Evolutionary conservation across 768 basidiomycete genomes (phyloP).

Genomic region (Tulasnella sp.): DNA sequence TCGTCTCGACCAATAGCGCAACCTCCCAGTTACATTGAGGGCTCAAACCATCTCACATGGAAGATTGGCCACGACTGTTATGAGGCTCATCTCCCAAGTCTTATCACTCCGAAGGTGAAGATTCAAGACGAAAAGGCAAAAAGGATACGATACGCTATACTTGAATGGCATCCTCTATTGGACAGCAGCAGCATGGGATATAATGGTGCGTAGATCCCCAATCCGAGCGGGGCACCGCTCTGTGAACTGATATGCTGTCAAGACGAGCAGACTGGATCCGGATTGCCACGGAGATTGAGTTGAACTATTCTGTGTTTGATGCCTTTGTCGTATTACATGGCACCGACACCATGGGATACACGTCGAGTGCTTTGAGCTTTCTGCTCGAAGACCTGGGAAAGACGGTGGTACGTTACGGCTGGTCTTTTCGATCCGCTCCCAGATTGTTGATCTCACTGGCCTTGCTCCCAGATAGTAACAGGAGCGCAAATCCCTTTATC

Average conservation of each 20-base stretch:
- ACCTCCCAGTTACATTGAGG: conserved; percentile 22
- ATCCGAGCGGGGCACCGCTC: conserved; percentile 12
- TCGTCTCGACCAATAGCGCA: conserved; percentile 58
- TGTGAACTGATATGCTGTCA: conserved; percentile 5
- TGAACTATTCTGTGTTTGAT: conserved; percentile 78
- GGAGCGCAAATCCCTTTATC: conserved; percentile 91
- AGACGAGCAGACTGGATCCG: conserved; percentile 66
- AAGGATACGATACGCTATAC: conserved; percentile 1
- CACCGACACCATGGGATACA: conserved; percentile 59
- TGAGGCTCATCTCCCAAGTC: conserved; percentile 59
- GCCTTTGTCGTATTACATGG: conserved; percentile 64
- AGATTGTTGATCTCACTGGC: neutral
- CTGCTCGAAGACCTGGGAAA: conserved; percentile 87
- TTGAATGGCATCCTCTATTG: conserved; percentile 74
- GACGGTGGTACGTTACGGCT: conserved; percentile 50
- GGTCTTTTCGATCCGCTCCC: neutral
- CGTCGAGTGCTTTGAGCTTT: conserved; percentile 36
- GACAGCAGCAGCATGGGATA: conserved; percentile 88
- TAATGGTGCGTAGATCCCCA: conserved; percentile 36
- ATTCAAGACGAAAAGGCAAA: conserved; percentile 43
- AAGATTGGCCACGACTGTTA: conserved; percentile 53
- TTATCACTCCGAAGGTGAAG: conserved; percentile 63
- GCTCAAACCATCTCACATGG: conserved; percentile 2
- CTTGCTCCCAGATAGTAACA: conserved; percentile 54
- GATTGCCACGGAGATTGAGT: conserved; percentile 83